Conservation (phyloP, 768 basidiomycete species). For the Hypsizygus marmoreus region DNA sequence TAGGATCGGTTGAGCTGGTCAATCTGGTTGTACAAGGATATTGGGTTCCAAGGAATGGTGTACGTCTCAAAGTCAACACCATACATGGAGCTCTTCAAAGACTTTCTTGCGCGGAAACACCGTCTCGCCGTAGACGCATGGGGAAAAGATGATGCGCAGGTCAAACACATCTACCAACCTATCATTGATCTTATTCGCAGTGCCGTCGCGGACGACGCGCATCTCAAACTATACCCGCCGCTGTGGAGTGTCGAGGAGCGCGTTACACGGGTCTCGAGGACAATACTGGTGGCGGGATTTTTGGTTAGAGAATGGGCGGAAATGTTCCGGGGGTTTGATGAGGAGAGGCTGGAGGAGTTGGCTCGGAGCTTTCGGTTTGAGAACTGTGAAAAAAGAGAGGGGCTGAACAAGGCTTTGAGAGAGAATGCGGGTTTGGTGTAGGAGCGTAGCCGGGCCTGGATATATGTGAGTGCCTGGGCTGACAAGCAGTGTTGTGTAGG, state of each 20-base stretch:
- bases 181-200: constrained; percentile 61
- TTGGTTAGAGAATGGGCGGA: constrained; percentile 74
- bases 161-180: constrained; percentile 63
- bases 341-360: constrained; percentile 64
- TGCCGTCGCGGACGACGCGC: constrained; percentile 37
- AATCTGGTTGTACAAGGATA: constrained; percentile 88
- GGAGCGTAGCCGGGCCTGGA: too few relatives aligned
- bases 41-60: constrained; percentile 87
- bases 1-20: constrained; percentile 74
- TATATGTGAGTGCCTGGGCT: too few relatives aligned
- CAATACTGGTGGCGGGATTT: constrained; percentile 70
- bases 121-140: constrained; percentile 75
- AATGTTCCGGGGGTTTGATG: constrained; percentile 58
- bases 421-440: constrained; percentile 23
- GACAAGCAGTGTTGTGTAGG: too few relatives aligned
- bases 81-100: constrained; percentile 67
- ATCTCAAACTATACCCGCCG: constrained; percentile 57
- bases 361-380: constrained; percentile 74
- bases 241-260: constrained; percentile 64
- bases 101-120: constrained; percentile 78
- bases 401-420: constrained; percentile 56
- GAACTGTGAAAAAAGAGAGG: constrained; percentile 67
- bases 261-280: constrained; percentile 59
- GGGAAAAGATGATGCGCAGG: constrained; percentile 67
- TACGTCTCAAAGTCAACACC: constrained; percentile 64